phyloP scores from a whole-genome alignment of 176 grass and related monocot species.

The Carex pumila region DNA sequence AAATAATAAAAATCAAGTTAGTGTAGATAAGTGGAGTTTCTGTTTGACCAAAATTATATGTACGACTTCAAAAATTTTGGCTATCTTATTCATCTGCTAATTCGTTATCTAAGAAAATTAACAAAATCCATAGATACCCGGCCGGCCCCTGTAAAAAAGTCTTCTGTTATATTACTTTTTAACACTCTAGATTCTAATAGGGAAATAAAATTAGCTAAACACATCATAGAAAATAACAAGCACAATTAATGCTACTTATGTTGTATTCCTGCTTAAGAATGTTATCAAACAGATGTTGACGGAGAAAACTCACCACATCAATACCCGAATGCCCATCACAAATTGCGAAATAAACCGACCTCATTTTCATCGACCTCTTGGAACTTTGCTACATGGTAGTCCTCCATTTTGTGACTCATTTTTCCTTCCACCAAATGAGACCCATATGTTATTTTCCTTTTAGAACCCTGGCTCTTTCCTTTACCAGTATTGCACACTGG shows the following conservation, averaged over 20 bases:
- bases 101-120: too few species aligned
- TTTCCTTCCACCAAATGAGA: slow-evolving; percentile 52
- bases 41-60: too few species aligned
- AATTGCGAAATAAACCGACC: slow-evolving; percentile 62
- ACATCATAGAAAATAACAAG: too few species aligned
- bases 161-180: too few species aligned
- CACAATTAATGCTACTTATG: neutral
- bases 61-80: too few species aligned
- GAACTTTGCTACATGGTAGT: slow-evolving; percentile 44
- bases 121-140: too few species aligned
- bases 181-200: too few species aligned
- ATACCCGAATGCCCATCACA: slow-evolving; percentile 54
- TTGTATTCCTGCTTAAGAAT: slow-evolving; percentile 34
- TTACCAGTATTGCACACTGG: slow-evolving; percentile 13
- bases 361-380: slow-evolving; percentile 36
- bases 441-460: slow-evolving; percentile 45
- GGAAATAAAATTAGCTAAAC: too few species aligned
- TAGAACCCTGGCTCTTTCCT: slow-evolving; percentile 32
- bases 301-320: slow-evolving; percentile 46
- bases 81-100: too few species aligned
- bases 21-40: too few species aligned
- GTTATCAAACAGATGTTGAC: slow-evolving; percentile 51
- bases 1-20: too few species aligned
- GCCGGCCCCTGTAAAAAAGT: too few species aligned
- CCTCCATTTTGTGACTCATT: slow-evolving; percentile 55